Evolutionary conservation across 2,329 filamentous ascomycete species (phyloP), one percentile per base, ranked within the genome.

Genomic region (Cladophialophora bantiana): DNA sequence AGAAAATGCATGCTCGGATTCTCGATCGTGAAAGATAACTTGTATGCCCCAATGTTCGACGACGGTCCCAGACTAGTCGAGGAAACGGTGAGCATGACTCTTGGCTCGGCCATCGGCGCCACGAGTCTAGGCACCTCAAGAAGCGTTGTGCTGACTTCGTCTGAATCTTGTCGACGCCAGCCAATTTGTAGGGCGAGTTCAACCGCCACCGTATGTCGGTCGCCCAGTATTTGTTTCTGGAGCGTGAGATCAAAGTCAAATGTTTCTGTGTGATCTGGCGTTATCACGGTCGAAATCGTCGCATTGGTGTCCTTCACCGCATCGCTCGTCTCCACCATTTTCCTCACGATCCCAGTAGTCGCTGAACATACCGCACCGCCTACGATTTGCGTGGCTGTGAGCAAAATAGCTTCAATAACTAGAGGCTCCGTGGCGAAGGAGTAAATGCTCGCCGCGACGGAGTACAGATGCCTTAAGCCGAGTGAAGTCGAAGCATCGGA

Each of bases 1-100:
- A 99, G 86, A 79, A 97, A 96, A 77, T 99, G 95, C 77, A 89
- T 90, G 0, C 94, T 97, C 0, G 94, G 91, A 76, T 99, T 99
- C 79, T 99, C 95, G 64, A 99, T 88, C 3, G 88, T 92, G 75
- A 90, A 90, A 72, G 74, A 2, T 80, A 79, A 0, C 32, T 42
- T 62, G 18, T 64, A 38, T 31, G 57, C 58, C 13, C 20, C 61
- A 7, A 54, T 40, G 18, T 58, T 55, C 7, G 40, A 35, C 10
- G 35, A 35, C 10, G 35, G 34, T 32, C 38, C 36, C 4, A 59
- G 12, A 38, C 31, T 15, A 18, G 61, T 35, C 18, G 64, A 34
- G 15, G 60, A 59, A 13, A 40, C 42, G 4, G 64, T 71, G 18
- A 73, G 65, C 3, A 97, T 86, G 1, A 97, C 93, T 64, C 95